A percentile compares a stretch with the other conserved stretches of the same genome.
phyloP scores from a whole-genome alignment of 345 rosid species.

The Reutealis trisperma region DNA sequence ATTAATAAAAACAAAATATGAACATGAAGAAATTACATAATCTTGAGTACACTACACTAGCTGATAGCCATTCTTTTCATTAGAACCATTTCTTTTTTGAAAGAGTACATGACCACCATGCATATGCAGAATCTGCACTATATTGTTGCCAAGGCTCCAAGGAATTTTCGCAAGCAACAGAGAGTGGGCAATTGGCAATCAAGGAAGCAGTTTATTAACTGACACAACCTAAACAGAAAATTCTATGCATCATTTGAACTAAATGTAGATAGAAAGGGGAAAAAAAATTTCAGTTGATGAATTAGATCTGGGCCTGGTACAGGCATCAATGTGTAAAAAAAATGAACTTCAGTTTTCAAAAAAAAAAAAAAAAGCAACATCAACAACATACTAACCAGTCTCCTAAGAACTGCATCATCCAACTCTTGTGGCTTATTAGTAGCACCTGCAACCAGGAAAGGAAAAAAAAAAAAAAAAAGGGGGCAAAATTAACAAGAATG shows the following conservation, averaged over 20 bases:
- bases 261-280: background rate
- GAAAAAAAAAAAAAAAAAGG: constrained; percentile 15
- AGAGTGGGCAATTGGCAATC: background rate
- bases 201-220: too few species aligned
- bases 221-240: background rate
- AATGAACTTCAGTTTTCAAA: background rate
- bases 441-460: constrained; percentile 66
- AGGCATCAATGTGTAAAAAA: background rate
- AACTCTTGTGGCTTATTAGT: constrained; percentile 97
- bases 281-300: background rate
- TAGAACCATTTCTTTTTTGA: background rate
- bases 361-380: background rate
- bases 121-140: background rate
- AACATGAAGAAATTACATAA: background rate
- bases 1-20: background rate
- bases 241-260: background rate
- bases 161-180: background rate
- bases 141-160: background rate
- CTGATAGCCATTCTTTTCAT: background rate
- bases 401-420: constrained; percentile 94
- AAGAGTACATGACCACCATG: background rate
- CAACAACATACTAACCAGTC: constrained; percentile 62
- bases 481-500: constrained; percentile 10
- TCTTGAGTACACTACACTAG: background rate
- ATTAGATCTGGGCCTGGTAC: background rate